Percentiles rank a stretch among this genome's conserved stretches.
phyloP scores from a whole-genome alignment of 306 rosid species.

The Inga oerstediana region DNA sequence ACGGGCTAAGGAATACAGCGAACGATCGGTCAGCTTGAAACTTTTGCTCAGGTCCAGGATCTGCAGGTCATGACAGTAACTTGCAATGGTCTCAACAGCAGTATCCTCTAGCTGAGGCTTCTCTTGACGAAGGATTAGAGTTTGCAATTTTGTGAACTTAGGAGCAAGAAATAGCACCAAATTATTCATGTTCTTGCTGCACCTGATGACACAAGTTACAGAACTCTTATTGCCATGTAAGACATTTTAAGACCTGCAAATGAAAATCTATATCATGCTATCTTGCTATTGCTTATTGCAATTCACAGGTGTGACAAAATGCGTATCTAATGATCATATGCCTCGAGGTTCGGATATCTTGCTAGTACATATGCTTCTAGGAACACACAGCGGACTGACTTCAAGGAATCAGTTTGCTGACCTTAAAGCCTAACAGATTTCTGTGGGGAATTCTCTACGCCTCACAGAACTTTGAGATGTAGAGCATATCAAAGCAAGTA shows the following conservation, averaged over 20 bases:
- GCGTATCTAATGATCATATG: background rate
- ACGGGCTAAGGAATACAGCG: slow-evolving; percentile 68
- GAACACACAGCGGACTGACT: background rate
- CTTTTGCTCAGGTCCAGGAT: slow-evolving; percentile 95
- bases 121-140: slow-evolving; percentile 82
- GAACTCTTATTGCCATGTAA: background rate
- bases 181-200: slow-evolving; percentile 84
- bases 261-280: background rate
- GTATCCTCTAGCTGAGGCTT: slow-evolving; percentile 79
- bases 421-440: slow-evolving; percentile 2
- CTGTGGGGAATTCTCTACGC: background rate
- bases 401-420: background rate
- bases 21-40: slow-evolving; percentile 78
- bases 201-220: slow-evolving; percentile 58
- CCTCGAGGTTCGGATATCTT: background rate
- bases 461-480: slow-evolving; percentile 3
- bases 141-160: slow-evolving; percentile 75
- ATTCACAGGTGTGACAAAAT: background rate
- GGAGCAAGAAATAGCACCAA: slow-evolving; percentile 83
- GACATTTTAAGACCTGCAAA: background rate
- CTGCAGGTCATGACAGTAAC: slow-evolving; percentile 79
- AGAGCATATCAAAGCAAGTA: background rate
- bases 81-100: slow-evolving; percentile 76
- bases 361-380: background rate
- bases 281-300: background rate